Percentiles rank a stretch among this genome's conserved stretches.
phyloP scores from a whole-genome alignment of 768 basidiomycete species.

The Psilocybe azurescens region DNA sequence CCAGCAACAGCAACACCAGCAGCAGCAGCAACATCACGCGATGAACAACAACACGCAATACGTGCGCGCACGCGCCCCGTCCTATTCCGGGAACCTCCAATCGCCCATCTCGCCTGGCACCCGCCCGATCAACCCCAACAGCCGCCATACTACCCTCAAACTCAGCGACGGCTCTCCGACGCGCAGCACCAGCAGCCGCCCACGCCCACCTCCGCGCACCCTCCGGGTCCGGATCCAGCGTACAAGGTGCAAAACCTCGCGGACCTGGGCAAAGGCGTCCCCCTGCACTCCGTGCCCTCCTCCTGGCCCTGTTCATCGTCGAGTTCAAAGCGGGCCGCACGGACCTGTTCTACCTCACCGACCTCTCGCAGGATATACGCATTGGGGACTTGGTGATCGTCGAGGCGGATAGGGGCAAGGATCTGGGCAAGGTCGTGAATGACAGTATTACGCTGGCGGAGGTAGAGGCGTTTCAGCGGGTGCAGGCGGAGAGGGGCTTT shows the following conservation, averaged over 20 bases:
- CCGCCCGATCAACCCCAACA: too few relatives aligned
- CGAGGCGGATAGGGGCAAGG: conserved; percentile 94
- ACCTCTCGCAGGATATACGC: conserved; percentile 59
- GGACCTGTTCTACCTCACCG: conserved; percentile 88
- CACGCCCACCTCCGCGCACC: too few relatives aligned
- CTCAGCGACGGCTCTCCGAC: too few relatives aligned
- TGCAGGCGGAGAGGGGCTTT: conserved; percentile 64
- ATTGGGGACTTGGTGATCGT: conserved; percentile 95
- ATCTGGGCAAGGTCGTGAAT: conserved; percentile 91
- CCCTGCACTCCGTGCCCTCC: too few relatives aligned
- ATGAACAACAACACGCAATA: conserved; percentile 32
- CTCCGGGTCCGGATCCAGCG: too few relatives aligned
- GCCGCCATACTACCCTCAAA: too few relatives aligned
- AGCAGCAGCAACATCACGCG: conserved; percentile 17
- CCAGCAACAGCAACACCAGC: conserved; percentile 24
- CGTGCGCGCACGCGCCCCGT: conserved; percentile 47
- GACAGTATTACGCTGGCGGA: conserved; percentile 89
- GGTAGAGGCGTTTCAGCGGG: conserved; percentile 89
- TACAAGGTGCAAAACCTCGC: too few relatives aligned
- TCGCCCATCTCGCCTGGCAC: conserved; percentile 63
- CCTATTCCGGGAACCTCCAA: conserved; percentile 45
- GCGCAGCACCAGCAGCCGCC: too few relatives aligned
- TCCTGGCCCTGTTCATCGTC: too few relatives aligned
- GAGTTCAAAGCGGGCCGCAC: too few relatives aligned
- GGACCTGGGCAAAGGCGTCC: too few relatives aligned